These are phyloP conservation scores for Talaromyces liani DNA, from an alignment of 495 filamentous ascomycete species.

Conservation along the genomic window DNA sequence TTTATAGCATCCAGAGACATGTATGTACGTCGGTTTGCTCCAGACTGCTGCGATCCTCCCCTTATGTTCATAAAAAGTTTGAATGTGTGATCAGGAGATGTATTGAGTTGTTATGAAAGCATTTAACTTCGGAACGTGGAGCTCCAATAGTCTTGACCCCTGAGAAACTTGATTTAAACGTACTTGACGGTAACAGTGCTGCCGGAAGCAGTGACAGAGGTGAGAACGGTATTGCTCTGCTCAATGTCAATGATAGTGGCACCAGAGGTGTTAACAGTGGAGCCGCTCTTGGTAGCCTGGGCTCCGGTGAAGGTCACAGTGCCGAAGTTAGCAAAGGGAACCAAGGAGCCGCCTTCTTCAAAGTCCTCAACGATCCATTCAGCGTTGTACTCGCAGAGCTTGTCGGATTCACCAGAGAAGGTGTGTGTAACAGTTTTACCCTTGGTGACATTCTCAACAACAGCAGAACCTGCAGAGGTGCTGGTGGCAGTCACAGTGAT, in stretches of 20 bases:
- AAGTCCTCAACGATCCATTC: slow-evolving; percentile 67
- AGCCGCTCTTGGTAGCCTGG: slow-evolving; percentile 20
- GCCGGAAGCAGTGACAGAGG: slow-evolving; percentile 25
- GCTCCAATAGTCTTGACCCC: neutral
- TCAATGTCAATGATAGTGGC: slow-evolving; percentile 44
- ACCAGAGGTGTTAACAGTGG: slow-evolving; percentile 25
- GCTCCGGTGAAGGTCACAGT: slow-evolving; percentile 41
- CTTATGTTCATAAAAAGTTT: neutral
- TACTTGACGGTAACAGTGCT: slow-evolving; percentile 2
- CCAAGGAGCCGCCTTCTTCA: slow-evolving; percentile 33
- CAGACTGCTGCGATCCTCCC: neutral
- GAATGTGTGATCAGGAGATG: neutral
- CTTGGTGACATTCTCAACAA: slow-evolving; percentile 47
- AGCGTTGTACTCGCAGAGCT: slow-evolving; percentile 41
- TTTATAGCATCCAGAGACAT: neutral
- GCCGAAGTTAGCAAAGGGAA: slow-evolving; percentile 49
- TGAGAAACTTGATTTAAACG: neutral
- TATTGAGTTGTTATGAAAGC: neutral
- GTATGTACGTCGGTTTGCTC: neutral
- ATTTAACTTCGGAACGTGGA: no score
- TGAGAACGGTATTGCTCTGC: slow-evolving; percentile 40
- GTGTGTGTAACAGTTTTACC: slow-evolving; percentile 47
- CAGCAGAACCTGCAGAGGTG: slow-evolving; percentile 41
- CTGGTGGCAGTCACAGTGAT: slow-evolving; percentile 43
- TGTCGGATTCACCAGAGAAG: slow-evolving; percentile 33